phyloP scores from a whole-genome alignment of 768 basidiomycete genomes.

The Russula griseocarnosa region DNA sequence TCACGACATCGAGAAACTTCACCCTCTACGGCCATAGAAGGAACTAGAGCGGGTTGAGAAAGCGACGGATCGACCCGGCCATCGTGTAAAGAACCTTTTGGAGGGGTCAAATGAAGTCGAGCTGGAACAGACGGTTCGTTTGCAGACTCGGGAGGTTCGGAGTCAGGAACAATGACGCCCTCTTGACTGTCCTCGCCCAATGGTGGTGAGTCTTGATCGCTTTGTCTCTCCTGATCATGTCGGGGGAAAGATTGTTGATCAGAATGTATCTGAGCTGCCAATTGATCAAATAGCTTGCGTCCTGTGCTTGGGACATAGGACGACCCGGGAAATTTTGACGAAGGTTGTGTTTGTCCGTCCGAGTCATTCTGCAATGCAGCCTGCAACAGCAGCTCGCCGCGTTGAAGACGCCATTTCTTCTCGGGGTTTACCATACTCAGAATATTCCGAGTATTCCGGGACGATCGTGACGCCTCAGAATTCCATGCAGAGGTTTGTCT shows the following conservation, averaged over 20 bases:
- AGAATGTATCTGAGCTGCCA: conserved; percentile 6
- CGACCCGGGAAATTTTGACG: conserved; percentile 19
- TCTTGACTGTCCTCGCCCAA: conserved; percentile 24
- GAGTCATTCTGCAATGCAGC: conserved; percentile 6
- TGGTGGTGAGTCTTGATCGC: not conserved
- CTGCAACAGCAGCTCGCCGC: conserved; percentile 10
- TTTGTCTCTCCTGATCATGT: not conserved
- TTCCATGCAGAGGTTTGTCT: not conserved
- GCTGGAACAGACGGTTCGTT: conserved; percentile 14
- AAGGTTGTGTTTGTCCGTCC: conserved; percentile 32
- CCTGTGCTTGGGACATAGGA: conserved; percentile 15
- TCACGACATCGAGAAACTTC: conserved; percentile 20
- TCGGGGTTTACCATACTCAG: conserved; percentile 36
- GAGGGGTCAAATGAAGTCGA: conserved; percentile 1
- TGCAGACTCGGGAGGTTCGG: conserved; percentile 48
- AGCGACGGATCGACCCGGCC: not conserved
- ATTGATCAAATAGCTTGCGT: conserved; percentile 13
- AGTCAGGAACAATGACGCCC: conserved; percentile 59
- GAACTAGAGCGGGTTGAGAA: not conserved
- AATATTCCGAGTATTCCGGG: conserved; percentile 34
- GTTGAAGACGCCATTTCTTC: conserved; percentile 31
- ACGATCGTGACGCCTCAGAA: conserved; percentile 18
- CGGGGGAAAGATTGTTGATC: not conserved
- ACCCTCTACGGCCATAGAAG: not conserved
- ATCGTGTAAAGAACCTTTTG: not conserved